phyloP scores from a whole-genome alignment of 257 asterid species.

The Petunia secreta region DNA sequence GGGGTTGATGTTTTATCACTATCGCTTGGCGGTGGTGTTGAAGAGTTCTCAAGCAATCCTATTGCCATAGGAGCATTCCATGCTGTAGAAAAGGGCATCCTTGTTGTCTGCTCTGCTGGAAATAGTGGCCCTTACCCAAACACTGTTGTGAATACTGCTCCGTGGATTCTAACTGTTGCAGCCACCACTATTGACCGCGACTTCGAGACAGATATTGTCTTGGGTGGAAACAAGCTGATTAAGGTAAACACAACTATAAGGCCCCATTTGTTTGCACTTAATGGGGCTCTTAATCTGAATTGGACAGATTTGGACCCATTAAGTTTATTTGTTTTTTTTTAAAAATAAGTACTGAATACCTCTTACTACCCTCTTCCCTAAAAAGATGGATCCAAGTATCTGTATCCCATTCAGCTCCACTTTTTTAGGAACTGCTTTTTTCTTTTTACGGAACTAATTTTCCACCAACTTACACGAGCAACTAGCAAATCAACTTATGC shows the following conservation, averaged over 20 bases:
- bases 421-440: too few species aligned
- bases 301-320: too few species aligned
- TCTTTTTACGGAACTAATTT: too few species aligned
- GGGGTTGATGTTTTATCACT: slow-evolving; percentile 70
- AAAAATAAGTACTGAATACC: too few species aligned
- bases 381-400: too few species aligned
- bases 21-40: slow-evolving; percentile 49
- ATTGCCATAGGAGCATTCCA: slow-evolving; percentile 75
- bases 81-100: slow-evolving; percentile 61
- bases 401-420: too few species aligned
- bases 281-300: too few species aligned
- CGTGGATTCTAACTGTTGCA: slow-evolving; percentile 84
- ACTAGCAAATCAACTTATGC: too few species aligned
- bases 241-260: neutral
- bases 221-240: slow-evolving; percentile 38
- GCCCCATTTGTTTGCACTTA: too few species aligned
- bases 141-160: slow-evolving; percentile 60
- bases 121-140: slow-evolving; percentile 59
- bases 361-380: too few species aligned
- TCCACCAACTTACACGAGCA: too few species aligned
- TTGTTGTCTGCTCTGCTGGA: slow-evolving; percentile 72
- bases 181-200: slow-evolving; percentile 80
- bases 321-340: too few species aligned
- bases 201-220: slow-evolving; percentile 46
- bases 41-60: slow-evolving; percentile 50